phyloP scores from a whole-genome alignment of 2,329 filamentous ascomycete genomes.

The Pseudogymnoascus sp. region DNA sequence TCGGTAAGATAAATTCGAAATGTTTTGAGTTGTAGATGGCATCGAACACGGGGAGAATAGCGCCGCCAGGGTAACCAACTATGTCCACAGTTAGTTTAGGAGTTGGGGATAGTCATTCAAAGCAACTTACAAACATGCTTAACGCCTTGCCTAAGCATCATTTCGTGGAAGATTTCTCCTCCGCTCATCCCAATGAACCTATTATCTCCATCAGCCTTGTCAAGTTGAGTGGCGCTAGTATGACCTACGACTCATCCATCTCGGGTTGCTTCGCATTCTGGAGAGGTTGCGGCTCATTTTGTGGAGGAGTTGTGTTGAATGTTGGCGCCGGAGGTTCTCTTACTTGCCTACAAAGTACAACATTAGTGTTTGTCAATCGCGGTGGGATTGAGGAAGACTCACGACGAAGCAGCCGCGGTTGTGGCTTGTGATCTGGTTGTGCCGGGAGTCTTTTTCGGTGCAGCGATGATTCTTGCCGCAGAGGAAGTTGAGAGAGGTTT shows the following conservation, averaged over 20 bases:
- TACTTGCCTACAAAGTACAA: slow-evolving; percentile 37
- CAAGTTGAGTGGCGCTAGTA: slow-evolving; percentile 9
- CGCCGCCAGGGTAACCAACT: slow-evolving; percentile 89
- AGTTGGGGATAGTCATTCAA: background rate
- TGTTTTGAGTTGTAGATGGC: slow-evolving; percentile 97
- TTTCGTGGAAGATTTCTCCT: slow-evolving; percentile 97
- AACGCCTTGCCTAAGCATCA: slow-evolving; percentile 90
- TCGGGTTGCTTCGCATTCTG: slow-evolving; percentile 52
- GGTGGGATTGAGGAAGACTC: slow-evolving; percentile 31
- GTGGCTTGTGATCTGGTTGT: slow-evolving; percentile 44
- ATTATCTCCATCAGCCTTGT: slow-evolving; percentile 13
- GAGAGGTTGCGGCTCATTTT: slow-evolving; percentile 62
- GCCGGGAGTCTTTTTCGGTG: slow-evolving; percentile 33
- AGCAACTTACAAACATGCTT: slow-evolving; percentile 78
- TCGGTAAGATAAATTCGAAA: slow-evolving; percentile 90
- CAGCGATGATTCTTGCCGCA: slow-evolving; percentile 26
- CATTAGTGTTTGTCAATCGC: slow-evolving; percentile 1
- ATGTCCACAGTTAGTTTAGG: slow-evolving; percentile 4
- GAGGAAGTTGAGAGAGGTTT: slow-evolving; percentile 39
- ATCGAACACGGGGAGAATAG: slow-evolving; percentile 96
- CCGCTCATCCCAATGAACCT: slow-evolving; percentile 92
- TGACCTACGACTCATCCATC: slow-evolving; percentile 69
- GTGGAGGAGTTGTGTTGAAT: slow-evolving; percentile 42
- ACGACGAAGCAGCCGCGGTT: slow-evolving; percentile 46
- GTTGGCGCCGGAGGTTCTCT: slow-evolving; percentile 57